Base-by-base conservation (phyloP, 1,139 yeast species). In the Zygoascus sp. region DNA sequence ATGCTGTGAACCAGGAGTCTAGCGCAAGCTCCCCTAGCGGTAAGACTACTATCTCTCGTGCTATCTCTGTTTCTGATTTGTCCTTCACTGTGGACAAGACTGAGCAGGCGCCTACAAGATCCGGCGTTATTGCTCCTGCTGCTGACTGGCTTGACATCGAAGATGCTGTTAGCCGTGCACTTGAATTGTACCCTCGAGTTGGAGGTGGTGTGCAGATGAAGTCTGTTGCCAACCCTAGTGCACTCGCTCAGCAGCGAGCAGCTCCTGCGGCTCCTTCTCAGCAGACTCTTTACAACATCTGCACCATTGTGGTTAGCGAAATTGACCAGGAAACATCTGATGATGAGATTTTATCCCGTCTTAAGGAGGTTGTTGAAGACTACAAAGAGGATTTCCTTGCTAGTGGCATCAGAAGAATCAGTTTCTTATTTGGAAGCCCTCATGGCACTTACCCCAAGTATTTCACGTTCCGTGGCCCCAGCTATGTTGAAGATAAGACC, bases 381-480 rank as follows among this genome's bases (percentile, higher is more conserved):
- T 76, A 79, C 63, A 79, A 75, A 58, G 84, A 81, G 39, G 95
- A 86, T 28, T 75, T 92, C 54, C 69, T 72, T 50, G 74, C 76
- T 32, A 81, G 87, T 52, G 79, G 83, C 41, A 77, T 94, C 52
- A 90, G 98, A 70, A 89, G 98, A 73, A 76, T 92, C 52, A 86
- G 98, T 3, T 88, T 92, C 69, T 87, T 89, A 54, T 75, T 92
- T 58, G 95, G 95, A 52, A 80, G 83, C 64, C 78, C 75, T 45
- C 80, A 81, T 61, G 97, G 97, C 56, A 68, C 83, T 42, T 89
- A 92, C 70, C 98, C 98, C 59, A 86, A 85, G 68, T 92, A 92
- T 73, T 94, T 83, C 72, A 92, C 98, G 36, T 94, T 86, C 76
- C 86, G 87, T 61, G 96, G 94, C 52, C 95, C 96, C 44, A 77